Base-by-base conservation (phyloP, 2,329 filamentous ascomycete genomes). In the Pyrenophora teres region DNA sequence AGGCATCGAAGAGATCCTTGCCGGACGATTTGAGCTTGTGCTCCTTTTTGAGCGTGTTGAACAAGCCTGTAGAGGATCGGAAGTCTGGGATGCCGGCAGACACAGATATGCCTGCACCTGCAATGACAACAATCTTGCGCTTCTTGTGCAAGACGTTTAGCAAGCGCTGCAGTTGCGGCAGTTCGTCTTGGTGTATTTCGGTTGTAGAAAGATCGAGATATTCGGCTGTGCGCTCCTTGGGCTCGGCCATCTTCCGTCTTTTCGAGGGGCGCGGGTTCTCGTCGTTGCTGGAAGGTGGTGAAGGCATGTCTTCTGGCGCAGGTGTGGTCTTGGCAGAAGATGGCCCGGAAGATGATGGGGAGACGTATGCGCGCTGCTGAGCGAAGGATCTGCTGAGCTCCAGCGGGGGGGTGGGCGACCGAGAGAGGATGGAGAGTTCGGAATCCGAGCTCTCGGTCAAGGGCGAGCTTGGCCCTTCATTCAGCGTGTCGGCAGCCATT, bases 31-130 rank as follows among this genome's bases (percentile, higher is more conserved):
- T 96, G 56, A 97, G 81, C 63, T 94, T 95, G 75, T 97, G 90
- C 69, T 96, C 88, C 56, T 85, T 88, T 60, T 90, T 88, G 21
- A 96, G 81, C 15, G 88, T 89, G 52, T 87, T 89, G 76, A 99
- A 99, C 3, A 99, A 83, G 43, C 94, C 94, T 52, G 87, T 88
- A 9, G 90, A 87, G 4, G 94, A 99, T 60, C 94, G 90, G 69
- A 99, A 99, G 74, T 99, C 94, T 64, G 94, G 94, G 66, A 99
- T 95, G 57, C 94, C 94, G 63, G 94, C 93, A 46, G 93, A 93
- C 44, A 97, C 94, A 33, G 94, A 97, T 66, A 99, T 99, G 56
- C 94, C 94, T 59, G 94, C 94, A 52, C 94, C 94, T 40, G 93
- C 94, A 72, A 99, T 89, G 44, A 97, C 90, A 30, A 99, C 91